Percentiles rank a stretch among this genome's conserved stretches.
Evolutionary conservation across 1,139 yeast genomes (phyloP).

Genomic region (Saccharomyces hybrid): DNA sequence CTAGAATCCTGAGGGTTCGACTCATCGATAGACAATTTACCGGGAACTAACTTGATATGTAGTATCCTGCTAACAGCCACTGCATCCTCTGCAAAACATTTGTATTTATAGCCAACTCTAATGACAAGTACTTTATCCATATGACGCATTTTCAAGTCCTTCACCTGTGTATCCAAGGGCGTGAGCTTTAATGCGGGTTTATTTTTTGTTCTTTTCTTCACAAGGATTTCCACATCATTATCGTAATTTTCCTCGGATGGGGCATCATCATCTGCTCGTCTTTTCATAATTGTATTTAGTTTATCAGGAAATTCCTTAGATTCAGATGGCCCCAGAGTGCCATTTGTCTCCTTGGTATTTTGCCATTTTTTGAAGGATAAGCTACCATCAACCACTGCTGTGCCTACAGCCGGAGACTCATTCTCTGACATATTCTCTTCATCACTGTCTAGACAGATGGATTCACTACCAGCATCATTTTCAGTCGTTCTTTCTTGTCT

Average conservation of each 20-base stretch:
- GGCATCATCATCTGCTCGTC: constrained; percentile 1
- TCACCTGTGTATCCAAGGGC: constrained; percentile 73
- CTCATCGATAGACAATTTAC: constrained; percentile 47
- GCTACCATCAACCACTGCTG: neutral
- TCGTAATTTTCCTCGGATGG: constrained; percentile 1
- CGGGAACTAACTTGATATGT: constrained; percentile 66
- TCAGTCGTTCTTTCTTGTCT: constrained; percentile 5
- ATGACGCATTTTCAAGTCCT: constrained; percentile 52
- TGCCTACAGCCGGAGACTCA: neutral
- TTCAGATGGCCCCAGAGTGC: neutral
- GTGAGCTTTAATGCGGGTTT: constrained; percentile 38
- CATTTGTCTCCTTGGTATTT: neutral
- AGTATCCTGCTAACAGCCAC: constrained; percentile 53
- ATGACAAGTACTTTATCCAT: constrained; percentile 65
- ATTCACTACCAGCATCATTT: constrained; percentile 2
- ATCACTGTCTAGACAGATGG: neutral
- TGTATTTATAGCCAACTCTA: constrained; percentile 87
- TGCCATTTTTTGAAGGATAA: neutral
- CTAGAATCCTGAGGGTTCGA: constrained; percentile 37
- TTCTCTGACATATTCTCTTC: neutral
- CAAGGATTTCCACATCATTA: constrained; percentile 2
- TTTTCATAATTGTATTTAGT: constrained; percentile 3
- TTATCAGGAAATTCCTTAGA: neutral
- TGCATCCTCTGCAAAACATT: constrained; percentile 82
- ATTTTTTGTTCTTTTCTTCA: neutral